phyloP scores from a whole-genome alignment of 164 flowering plant species.

The Stephania japonica region DNA sequence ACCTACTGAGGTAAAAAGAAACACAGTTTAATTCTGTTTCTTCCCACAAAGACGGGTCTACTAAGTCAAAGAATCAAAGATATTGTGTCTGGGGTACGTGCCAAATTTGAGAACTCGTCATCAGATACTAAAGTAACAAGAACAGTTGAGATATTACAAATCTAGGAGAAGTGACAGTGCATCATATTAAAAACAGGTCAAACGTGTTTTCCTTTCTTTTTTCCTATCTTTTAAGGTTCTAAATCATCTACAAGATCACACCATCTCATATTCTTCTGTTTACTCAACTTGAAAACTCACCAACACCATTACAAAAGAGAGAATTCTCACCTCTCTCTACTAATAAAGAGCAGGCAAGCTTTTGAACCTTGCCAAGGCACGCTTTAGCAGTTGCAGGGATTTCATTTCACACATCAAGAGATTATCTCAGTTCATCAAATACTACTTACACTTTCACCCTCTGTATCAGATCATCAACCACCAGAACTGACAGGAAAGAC shows the following conservation, averaged over 20 bases:
- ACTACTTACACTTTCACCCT: neutral
- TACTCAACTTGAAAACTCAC: neutral
- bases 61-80: neutral
- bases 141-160: conserved; percentile 1
- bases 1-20: no score
- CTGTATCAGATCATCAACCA: conserved; percentile 1
- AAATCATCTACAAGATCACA: conserved; percentile 4
- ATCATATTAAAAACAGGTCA: neutral
- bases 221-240: neutral
- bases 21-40: neutral
- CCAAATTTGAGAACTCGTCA: neutral
- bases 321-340: neutral
- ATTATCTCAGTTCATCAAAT: no score
- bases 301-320: neutral
- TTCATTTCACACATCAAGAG: no score
- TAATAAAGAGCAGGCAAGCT: neutral
- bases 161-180: conserved; percentile 2
- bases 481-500: neutral
- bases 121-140: neutral
- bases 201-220: conserved; percentile 1
- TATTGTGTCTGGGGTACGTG: neutral
- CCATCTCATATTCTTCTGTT: conserved; percentile 6
- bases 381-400: neutral
- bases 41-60: neutral
- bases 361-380: neutral